phyloP scores from a whole-genome alignment of 768 basidiomycete genomes.

The Tephrocybe sp. region DNA sequence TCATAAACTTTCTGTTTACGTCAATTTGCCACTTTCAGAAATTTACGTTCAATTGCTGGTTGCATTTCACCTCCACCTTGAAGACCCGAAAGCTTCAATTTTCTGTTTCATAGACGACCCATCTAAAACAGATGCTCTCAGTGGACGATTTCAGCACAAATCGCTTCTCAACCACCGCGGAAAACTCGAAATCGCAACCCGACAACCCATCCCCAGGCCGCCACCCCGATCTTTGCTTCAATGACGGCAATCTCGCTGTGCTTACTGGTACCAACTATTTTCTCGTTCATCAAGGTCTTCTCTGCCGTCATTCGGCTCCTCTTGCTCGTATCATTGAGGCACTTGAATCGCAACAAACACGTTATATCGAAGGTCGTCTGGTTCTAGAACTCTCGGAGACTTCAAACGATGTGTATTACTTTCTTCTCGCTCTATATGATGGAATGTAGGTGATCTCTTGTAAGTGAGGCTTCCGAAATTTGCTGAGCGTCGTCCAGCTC shows the following conservation, averaged over 20 bases:
- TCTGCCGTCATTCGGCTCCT: conserved; percentile 62
- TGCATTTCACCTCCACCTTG: neutral
- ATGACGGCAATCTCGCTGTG: conserved; percentile 70
- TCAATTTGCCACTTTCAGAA: no score
- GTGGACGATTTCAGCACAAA: conserved; percentile 49
- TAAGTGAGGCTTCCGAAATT: conserved; percentile 6
- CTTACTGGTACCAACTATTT: conserved; percentile 61
- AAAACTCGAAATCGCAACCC: conserved; percentile 10
- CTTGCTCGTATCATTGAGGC: conserved; percentile 41
- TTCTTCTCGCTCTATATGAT: conserved; percentile 69
- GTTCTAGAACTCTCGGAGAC: conserved; percentile 56
- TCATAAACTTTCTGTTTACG: no score
- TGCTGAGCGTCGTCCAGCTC: conserved; percentile 35
- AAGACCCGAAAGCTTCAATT: neutral
- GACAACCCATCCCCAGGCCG: conserved; percentile 27
- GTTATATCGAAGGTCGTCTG: conserved; percentile 55
- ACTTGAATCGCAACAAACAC: conserved; percentile 23
- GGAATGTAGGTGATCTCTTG: conserved; percentile 53
- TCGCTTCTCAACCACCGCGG: conserved; percentile 28
- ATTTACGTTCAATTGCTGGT: neutral
- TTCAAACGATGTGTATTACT: conserved; percentile 54
- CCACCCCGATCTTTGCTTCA: conserved; percentile 59
- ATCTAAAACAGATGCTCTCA: conserved; percentile 9
- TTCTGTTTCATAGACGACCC: neutral
- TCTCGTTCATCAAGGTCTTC: conserved; percentile 64